These are phyloP conservation scores for Ceratobasidium sp. DNA, from an alignment of 1,284 basidiomycete species.

Conservation along the genomic window DNA sequence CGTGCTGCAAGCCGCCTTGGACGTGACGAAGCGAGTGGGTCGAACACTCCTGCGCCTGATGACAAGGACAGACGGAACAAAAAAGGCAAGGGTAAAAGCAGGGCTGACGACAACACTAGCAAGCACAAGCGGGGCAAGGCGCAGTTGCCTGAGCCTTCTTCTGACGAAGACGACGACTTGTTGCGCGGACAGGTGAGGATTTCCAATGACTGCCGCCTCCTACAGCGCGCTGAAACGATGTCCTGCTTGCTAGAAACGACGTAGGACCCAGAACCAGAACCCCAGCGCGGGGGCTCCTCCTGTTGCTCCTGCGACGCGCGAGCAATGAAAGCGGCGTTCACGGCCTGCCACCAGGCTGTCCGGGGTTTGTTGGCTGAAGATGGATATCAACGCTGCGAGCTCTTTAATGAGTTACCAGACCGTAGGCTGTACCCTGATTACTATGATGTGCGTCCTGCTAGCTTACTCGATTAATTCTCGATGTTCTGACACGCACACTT, in stretches of 20 bases:
- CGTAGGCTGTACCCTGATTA: conserved; percentile 65
- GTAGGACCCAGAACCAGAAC: conserved; percentile 64
- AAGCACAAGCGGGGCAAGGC: conserved; percentile 83
- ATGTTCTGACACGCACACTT: conserved; percentile 76
- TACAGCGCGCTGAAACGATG: background rate
- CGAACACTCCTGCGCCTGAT: conserved; percentile 38
- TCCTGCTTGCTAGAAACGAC: conserved; percentile 72
- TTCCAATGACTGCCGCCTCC: conserved; percentile 26
- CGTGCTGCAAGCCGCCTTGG: conserved; percentile 37
- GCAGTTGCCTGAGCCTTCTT: conserved; percentile 79
- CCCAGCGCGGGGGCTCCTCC: conserved; percentile 61
- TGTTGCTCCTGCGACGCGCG: conserved; percentile 67
- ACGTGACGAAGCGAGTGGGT: conserved; percentile 59
- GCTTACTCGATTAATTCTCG: conserved; percentile 19
- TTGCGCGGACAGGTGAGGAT: conserved; percentile 71
- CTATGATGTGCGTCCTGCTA: conserved; percentile 15
- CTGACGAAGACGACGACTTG: conserved; percentile 73
- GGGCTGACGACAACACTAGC: conserved; percentile 47
- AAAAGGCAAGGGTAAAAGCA: conserved; percentile 44
- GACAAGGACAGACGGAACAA: conserved; percentile 32
- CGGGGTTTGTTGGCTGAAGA: conserved; percentile 77
- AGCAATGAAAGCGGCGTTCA: conserved; percentile 88
- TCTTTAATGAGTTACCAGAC: conserved; percentile 85
- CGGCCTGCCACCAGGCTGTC: conserved; percentile 84
- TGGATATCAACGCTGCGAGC: conserved; percentile 82